Evolutionary conservation across 805 yeast species (phyloP).

Genomic region (Tetrapisispora namnaoensis): DNA sequence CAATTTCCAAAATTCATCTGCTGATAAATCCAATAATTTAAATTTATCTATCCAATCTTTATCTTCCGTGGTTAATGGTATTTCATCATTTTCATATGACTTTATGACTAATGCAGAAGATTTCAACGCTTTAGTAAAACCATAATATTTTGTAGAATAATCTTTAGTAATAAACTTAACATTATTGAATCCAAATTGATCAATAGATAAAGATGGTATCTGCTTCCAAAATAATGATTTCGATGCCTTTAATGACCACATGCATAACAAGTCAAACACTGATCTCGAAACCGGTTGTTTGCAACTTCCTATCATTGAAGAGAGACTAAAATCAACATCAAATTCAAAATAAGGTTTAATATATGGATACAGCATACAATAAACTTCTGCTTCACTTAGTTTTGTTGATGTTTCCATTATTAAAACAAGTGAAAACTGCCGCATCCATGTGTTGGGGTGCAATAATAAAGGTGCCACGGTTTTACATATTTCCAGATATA

Average conservation of each 20-base stretch:
- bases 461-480: slow-evolving; percentile 48
- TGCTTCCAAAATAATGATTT: slow-evolving; percentile 77
- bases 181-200: slow-evolving; percentile 37
- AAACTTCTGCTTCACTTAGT: slow-evolving; percentile 65
- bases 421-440: slow-evolving; percentile 56
- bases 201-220: slow-evolving; percentile 29
- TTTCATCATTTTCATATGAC: slow-evolving; percentile 34
- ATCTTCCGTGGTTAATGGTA: slow-evolving; percentile 56
- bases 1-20: slow-evolving; percentile 74
- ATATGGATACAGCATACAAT: slow-evolving; percentile 75
- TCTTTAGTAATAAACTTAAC: slow-evolving; percentile 21
- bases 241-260: slow-evolving; percentile 62
- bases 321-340: slow-evolving; percentile 65
- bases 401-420: slow-evolving; percentile 53
- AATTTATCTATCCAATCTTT: slow-evolving; percentile 64
- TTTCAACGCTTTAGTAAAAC: slow-evolving; percentile 13
- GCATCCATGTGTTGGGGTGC: slow-evolving; percentile 82
- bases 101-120: slow-evolving; percentile 14
- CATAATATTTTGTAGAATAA: slow-evolving; percentile 22
- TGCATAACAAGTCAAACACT: slow-evolving; percentile 50
- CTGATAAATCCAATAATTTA: slow-evolving; percentile 61
- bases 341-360: slow-evolving; percentile 66
- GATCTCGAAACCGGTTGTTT: slow-evolving; percentile 58
- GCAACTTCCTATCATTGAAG: slow-evolving; percentile 54
- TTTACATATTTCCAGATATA: slow-evolving; percentile 46